A percentile compares a stretch with the other conserved stretches of the same genome.
Evolutionary conservation across 2,329 filamentous ascomycete species (phyloP).

Genomic region (Stemphylium vesicarium): DNA sequence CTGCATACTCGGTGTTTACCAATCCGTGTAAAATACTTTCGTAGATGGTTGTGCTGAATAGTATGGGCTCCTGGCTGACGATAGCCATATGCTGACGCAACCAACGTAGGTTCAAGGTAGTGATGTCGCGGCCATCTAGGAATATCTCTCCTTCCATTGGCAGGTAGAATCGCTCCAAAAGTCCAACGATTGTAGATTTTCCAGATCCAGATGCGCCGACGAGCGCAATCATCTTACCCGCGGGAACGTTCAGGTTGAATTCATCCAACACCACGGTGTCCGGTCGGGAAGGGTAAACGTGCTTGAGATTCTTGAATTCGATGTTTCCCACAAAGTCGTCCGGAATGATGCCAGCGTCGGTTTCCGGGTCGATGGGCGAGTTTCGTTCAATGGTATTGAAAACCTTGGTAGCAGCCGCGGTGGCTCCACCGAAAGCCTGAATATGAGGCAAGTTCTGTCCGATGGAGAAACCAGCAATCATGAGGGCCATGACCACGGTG

Average conservation of each 20-base stretch:
- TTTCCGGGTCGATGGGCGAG: conserved; percentile 82
- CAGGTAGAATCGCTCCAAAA: conserved; percentile 93
- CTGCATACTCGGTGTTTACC: conserved; percentile 80
- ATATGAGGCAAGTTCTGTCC: conserved; percentile 74
- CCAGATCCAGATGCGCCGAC: conserved; percentile 94
- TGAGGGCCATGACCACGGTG: conserved; percentile 86
- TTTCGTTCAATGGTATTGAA: conserved; percentile 89
- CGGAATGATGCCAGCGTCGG: conserved; percentile 73
- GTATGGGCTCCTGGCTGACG: conserved; percentile 89
- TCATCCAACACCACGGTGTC: conserved; percentile 89
- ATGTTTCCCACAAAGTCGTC: conserved; percentile 78
- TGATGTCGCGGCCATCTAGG: conserved; percentile 83
- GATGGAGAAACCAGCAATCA: conserved; percentile 91
- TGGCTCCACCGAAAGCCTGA: conserved; percentile 82
- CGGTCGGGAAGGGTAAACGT: conserved; percentile 92
- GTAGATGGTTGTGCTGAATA: conserved; percentile 89
- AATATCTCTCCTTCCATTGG: conserved; percentile 80
- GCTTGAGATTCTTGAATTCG: conserved; percentile 81
- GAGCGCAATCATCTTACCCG: conserved; percentile 89
- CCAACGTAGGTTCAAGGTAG: conserved; percentile 85
- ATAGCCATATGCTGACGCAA: conserved; percentile 89
- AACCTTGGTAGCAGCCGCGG: conserved; percentile 89
- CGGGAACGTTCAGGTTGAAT: conserved; percentile 79
- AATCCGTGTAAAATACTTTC: conserved; percentile 90
- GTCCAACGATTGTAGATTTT: conserved; percentile 91